phyloP scores from a whole-genome alignment of 1,139 yeast species.

The Hanseniaspora sp. region DNA sequence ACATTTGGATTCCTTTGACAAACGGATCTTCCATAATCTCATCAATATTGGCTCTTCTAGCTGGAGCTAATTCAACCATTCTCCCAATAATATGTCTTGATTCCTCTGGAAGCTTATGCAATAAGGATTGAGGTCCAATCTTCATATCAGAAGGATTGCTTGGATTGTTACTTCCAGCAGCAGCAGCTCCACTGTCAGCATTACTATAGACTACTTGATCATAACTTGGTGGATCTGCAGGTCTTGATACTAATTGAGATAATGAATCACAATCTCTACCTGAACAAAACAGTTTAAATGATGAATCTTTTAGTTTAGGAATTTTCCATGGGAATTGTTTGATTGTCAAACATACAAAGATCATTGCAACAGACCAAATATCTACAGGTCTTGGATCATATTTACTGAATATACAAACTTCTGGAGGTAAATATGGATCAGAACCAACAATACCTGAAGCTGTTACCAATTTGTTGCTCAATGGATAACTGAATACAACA shows the following conservation, averaged over 20 bases:
- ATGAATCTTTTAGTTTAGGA: slow-evolving; percentile 75
- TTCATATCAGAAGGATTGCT: slow-evolving; percentile 38
- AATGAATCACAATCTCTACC: slow-evolving; percentile 36
- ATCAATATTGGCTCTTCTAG: slow-evolving; percentile 73
- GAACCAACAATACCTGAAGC: slow-evolving; percentile 89
- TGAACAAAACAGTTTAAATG: slow-evolving; percentile 50
- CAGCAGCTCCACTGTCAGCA: slow-evolving; percentile 4
- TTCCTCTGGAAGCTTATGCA: slow-evolving; percentile 60
- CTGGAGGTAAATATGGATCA: slow-evolving; percentile 91
- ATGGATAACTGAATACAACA: slow-evolving; percentile 85
- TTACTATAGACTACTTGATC: slow-evolving; percentile 20
- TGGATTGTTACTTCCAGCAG: slow-evolving; percentile 23
- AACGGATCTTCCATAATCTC: slow-evolving; percentile 74
- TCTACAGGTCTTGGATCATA: slow-evolving; percentile 92
- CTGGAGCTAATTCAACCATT: slow-evolving; percentile 76
- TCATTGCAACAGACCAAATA: slow-evolving; percentile 88
- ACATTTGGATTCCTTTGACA: slow-evolving; percentile 56
- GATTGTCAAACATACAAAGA: slow-evolving; percentile 87
- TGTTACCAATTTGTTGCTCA: slow-evolving; percentile 64
- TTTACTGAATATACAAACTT: slow-evolving; percentile 66
- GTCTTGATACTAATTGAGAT: slow-evolving; percentile 32
- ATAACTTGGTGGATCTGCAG: slow-evolving; percentile 32
- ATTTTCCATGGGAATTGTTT: slow-evolving; percentile 96
- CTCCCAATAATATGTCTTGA: slow-evolving; percentile 53
- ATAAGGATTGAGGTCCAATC: slow-evolving; percentile 58